phyloP scores from a whole-genome alignment of 306 rosid genomes.

The Cucumis cinereus region DNA sequence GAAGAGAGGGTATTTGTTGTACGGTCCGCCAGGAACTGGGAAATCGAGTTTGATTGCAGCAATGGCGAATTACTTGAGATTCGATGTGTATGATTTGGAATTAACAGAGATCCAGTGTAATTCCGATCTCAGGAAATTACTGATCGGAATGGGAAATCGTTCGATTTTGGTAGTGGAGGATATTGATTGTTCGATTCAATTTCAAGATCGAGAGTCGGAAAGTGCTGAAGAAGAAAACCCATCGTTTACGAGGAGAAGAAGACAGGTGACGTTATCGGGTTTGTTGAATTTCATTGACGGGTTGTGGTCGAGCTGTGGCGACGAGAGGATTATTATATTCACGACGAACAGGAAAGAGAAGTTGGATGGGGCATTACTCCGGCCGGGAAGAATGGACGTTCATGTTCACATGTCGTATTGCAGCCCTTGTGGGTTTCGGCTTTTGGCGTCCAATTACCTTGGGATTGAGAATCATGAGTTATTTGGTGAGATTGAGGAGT shows the following conservation, averaged over 20 bases:
- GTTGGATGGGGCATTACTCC: conserved; percentile 29
- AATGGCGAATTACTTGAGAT: conserved; percentile 61
- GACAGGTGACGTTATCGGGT: conserved; percentile 32
- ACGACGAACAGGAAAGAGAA: conserved; percentile 38
- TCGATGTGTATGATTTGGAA: conserved; percentile 66
- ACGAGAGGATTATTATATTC: conserved; percentile 36
- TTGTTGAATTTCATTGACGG: conserved; percentile 37
- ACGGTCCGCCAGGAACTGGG: conserved; percentile 86
- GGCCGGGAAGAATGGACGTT: conserved; percentile 44
- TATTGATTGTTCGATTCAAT: conserved; percentile 47
- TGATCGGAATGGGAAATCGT: conserved; percentile 39
- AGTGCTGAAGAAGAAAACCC: neutral
- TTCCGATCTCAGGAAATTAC: conserved; percentile 33
- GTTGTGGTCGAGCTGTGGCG: conserved; percentile 40
- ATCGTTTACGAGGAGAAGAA: neutral
- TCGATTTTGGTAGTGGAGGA: conserved; percentile 80
- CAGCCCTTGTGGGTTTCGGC: conserved; percentile 24
- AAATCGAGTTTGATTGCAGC: conserved; percentile 75
- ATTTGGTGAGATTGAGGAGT: conserved; percentile 16
- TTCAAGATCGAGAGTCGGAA: conserved; percentile 27
- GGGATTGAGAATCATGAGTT: conserved; percentile 20
- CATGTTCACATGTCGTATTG: conserved; percentile 42
- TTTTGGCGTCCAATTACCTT: conserved; percentile 22
- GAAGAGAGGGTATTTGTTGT: conserved; percentile 69
- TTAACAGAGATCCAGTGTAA: conserved; percentile 26